Percentiles rank a stretch among this genome's conserved stretches.
Evolutionary conservation across 192 early-diverging fungal genomes (phyloP).

Genomic region (Coemansia sp.): DNA sequence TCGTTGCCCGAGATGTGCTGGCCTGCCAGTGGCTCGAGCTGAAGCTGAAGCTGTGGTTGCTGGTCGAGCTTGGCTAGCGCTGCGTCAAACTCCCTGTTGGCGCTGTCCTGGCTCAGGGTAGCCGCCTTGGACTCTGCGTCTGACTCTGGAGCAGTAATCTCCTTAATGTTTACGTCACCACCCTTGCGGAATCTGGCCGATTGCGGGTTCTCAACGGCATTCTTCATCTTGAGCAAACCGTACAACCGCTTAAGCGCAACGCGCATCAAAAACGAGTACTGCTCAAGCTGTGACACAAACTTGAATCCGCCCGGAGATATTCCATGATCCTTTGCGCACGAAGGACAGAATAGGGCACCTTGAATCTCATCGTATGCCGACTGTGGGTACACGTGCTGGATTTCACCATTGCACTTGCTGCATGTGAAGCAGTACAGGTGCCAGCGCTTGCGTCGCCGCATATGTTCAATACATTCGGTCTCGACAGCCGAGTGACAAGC

Average conservation of each 20-base stretch:
- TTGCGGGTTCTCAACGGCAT: conserved; percentile 41
- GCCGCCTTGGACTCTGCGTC: conserved; percentile 2
- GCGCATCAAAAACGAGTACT: conserved; percentile 86
- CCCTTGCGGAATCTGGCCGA: conserved; percentile 23
- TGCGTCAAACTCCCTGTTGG: conserved; percentile 44
- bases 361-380: conserved; percentile 52
- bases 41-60: conserved; percentile 31
- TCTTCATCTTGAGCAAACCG: conserved; percentile 65
- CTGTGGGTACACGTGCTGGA: conserved; percentile 56
- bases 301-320: conserved; percentile 56
- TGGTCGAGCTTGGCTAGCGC: conserved; percentile 40
- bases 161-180: conserved; percentile 11
- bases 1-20: not conserved
- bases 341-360: conserved; percentile 53
- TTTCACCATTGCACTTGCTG: conserved; percentile 56
- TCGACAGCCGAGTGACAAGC: conserved; percentile 77
- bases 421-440: conserved; percentile 85
- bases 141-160: conserved; percentile 4
- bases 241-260: conserved; percentile 81
- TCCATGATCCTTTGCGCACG: conserved; percentile 51
- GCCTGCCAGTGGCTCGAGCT: conserved; percentile 1
- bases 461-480: conserved; percentile 78
- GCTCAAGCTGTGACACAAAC: conserved; percentile 81
- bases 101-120: conserved; percentile 19
- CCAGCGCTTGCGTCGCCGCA: conserved; percentile 63